A percentile compares a stretch with the other conserved stretches of the same genome.
Evolutionary conservation across 441 rosid species (phyloP).

Genomic region (Populus tomentosa): DNA sequence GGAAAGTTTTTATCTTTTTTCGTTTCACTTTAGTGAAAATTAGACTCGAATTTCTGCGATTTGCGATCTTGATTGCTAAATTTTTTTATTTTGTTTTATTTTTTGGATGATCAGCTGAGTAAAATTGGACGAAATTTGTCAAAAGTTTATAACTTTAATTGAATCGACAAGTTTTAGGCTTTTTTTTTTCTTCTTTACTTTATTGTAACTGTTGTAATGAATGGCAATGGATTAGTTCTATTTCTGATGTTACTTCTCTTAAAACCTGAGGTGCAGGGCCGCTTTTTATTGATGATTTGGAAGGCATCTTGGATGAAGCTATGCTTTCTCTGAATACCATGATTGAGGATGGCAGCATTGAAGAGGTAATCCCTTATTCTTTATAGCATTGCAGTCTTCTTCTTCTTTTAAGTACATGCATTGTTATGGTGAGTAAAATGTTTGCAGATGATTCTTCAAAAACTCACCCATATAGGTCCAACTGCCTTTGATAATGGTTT

Average conservation of each 20-base stretch:
- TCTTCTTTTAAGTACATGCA: not conserved
- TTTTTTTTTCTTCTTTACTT: not conserved
- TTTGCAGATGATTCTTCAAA: not conserved
- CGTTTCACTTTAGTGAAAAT: not conserved
- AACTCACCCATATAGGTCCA: not conserved
- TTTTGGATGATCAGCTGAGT: not conserved
- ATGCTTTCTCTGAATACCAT: slow-evolving; percentile 56
- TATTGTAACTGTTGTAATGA: not conserved
- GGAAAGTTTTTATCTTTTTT: not conserved
- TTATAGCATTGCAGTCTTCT: not conserved
- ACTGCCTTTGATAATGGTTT: not conserved
- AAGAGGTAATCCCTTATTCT: slow-evolving; percentile 43
- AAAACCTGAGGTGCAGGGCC: slow-evolving; percentile 39
- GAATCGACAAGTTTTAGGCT: too few species aligned
- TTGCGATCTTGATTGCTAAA: not conserved
- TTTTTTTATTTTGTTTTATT: too few species aligned
- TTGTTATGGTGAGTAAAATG: not conserved
- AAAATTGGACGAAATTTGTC: not conserved
- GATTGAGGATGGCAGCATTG: slow-evolving; percentile 79
- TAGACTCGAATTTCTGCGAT: not conserved
- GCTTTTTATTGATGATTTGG: slow-evolving; percentile 68
- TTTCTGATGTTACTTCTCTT: not conserved
- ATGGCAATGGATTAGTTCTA: not conserved
- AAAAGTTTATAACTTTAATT: not conserved
- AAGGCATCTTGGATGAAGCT: slow-evolving; percentile 52